Evolutionary conservation across 116 monocot species (phyloP), one percentile per base, ranked within the genome.

Genomic region (Trichopus zeylanicus): DNA sequence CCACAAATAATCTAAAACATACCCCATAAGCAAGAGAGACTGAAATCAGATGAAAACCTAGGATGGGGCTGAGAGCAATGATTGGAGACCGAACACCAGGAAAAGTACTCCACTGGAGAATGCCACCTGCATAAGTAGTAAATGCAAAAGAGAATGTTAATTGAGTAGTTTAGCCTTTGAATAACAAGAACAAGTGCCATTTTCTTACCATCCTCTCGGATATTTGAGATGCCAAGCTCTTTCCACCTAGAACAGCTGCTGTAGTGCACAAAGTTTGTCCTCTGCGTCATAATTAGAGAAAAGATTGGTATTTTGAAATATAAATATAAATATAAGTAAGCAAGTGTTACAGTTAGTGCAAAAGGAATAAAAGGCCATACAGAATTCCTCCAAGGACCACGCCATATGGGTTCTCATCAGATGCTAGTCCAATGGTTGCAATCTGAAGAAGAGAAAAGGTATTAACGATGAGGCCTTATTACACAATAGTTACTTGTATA

Each of bases 221-320:
- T 66, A 95, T 90, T 47, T 90, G 87, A 21, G 95, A 90, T 48
- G 95, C 95, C 74, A 95, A 70, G 59, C 90, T 95, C 69, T 95
- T 95, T 7, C 95, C 90, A 8, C 95, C 95, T 26, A 95, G 18
- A 72, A 95, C 90, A 65, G 95, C 95, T 31, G 87, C 95, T 31
- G 79, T 79, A 24, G 90, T 95, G 70, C 95, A 95, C 47, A 95
- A 58, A 60, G 81, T 78, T 70, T 95, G 95, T 18, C 69, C 95
- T 54, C 94, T 95, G 63, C 48, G 21, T 33, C 28, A 24, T 51
- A 70, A 1, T 72, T 26, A 60, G 25, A 56, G 51, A n/a, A 22
- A 20, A 65, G 46, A 53, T 25, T 52, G 12, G 29, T 0, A 24
- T 31, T 35, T 5, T 18, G 6, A 13, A 31, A 66, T 35, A 4